These are phyloP conservation scores for Adansonia grandidieri DNA, from an alignment of 441 rosid species.

Conservation along the genomic window DNA sequence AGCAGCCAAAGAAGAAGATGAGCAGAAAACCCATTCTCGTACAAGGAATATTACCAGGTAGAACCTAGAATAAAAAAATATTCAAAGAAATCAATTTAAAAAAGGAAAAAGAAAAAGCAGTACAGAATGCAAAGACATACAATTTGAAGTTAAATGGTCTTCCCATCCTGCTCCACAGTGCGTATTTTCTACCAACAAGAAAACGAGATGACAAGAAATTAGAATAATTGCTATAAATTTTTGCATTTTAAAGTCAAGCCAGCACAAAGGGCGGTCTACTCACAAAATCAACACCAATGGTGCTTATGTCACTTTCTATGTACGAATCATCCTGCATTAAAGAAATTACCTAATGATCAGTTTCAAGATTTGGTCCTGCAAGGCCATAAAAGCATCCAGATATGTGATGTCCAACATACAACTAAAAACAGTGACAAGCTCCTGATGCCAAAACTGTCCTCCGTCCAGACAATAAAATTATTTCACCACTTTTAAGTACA, in stretches of 20 bases:
- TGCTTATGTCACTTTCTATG: slow-evolving; percentile 65
- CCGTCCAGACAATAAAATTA: neutral
- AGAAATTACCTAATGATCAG: neutral
- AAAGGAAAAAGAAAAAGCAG: neutral
- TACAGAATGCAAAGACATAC: slow-evolving; percentile 34
- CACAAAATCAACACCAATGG: slow-evolving; percentile 74
- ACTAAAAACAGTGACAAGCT: neutral
- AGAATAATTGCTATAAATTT: neutral
- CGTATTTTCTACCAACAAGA: slow-evolving; percentile 57
- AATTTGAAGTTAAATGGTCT: slow-evolving; percentile 56
- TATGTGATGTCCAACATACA: neutral
- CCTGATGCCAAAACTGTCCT: neutral
- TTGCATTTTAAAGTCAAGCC: neutral
- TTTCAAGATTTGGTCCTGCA: neutral
- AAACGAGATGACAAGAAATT: slow-evolving; percentile 3
- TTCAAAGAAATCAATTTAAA: neutral
- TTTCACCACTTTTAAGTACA: too few relatives aligned
- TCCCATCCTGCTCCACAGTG: slow-evolving; percentile 69
- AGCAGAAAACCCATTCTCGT: neutral
- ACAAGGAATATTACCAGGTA: neutral
- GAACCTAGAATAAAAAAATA: neutral
- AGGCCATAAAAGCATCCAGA: neutral
- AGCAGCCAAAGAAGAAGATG: neutral
- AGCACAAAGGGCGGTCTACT: slow-evolving; percentile 28
- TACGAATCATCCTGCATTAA: slow-evolving; percentile 63